phyloP scores from a whole-genome alignment of 768 basidiomycete genomes.

The Suillus tomentosus region DNA sequence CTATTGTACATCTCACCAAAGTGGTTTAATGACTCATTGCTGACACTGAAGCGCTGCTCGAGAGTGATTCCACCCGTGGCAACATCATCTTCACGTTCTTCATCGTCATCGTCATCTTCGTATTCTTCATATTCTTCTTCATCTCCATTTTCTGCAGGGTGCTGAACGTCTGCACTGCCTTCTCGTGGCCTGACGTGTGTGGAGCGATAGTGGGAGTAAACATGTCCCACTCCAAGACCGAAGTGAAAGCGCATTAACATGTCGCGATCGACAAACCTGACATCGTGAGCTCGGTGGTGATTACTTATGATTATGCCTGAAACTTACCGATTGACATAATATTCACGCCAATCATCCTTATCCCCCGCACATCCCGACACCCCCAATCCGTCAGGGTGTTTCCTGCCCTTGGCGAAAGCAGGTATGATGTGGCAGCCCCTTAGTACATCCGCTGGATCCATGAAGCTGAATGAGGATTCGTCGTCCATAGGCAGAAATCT shows the following conservation, averaged over 20 bases:
- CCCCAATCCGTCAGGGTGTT: constrained; percentile 2
- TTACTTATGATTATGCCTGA: not conserved
- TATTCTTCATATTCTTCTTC: no score
- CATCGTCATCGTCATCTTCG: not conserved
- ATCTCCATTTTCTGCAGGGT: not conserved
- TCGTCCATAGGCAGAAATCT: constrained; percentile 6
- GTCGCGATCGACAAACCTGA: constrained; percentile 5
- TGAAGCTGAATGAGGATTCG: constrained; percentile 9
- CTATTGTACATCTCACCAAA: not conserved
- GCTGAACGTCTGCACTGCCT: not conserved
- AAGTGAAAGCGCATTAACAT: constrained; percentile 5
- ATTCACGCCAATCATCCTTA: not conserved
- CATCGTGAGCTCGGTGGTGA: not conserved
- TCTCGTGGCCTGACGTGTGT: not conserved
- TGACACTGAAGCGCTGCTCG: not conserved
- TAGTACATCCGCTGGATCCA: constrained; percentile 9
- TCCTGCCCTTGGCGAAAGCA: constrained; percentile 4
- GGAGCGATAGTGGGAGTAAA: not conserved
- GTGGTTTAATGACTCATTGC: not conserved
- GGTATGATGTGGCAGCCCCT: constrained; percentile 13
- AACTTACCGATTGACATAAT: constrained; percentile 6
- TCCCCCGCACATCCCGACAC: not conserved
- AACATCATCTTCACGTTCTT: not conserved
- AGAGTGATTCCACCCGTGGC: no score
- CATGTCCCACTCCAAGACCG: not conserved